phyloP scores from a whole-genome alignment of 345 rosid genomes.

The Euphorbia pulcherrima region DNA sequence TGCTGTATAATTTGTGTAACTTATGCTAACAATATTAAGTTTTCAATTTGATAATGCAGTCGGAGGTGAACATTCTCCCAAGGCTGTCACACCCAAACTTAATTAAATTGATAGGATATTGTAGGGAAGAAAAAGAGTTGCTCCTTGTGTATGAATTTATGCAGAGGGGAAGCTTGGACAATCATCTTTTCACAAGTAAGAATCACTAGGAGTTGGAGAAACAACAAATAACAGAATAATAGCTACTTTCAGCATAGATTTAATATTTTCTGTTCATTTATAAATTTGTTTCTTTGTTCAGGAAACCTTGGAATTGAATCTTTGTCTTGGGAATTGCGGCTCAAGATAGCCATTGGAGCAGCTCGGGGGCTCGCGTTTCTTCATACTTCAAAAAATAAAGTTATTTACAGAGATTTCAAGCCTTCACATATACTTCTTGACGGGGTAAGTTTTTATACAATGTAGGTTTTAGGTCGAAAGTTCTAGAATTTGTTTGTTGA shows the following conservation, averaged over 20 bases:
- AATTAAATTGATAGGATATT: conserved; percentile 68
- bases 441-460: conserved; percentile 43
- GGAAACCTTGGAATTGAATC: conserved; percentile 50
- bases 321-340: conserved; percentile 70
- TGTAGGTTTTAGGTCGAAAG: not conserved
- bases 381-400: conserved; percentile 60
- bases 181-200: conserved; percentile 79
- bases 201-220: not conserved
- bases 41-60: conserved; percentile 41
- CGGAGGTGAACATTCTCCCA: conserved; percentile 77
- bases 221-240: no score
- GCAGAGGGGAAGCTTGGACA: conserved; percentile 78
- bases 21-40: not conserved
- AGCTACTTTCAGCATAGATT: not conserved
- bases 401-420: conserved; percentile 79
- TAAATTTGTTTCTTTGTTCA: conserved; percentile 20
- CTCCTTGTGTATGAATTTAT: conserved; percentile 79
- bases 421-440: conserved; percentile 77
- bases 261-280: not conserved
- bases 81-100: conserved; percentile 77
- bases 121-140: conserved; percentile 69
- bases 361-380: conserved; percentile 73
- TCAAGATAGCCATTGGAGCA: conserved; percentile 72
- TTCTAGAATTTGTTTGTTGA: not conserved
- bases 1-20: no score